Conservation (phyloP, 2,329 filamentous ascomycete species). For the Aplosporella prunicola region DNA sequence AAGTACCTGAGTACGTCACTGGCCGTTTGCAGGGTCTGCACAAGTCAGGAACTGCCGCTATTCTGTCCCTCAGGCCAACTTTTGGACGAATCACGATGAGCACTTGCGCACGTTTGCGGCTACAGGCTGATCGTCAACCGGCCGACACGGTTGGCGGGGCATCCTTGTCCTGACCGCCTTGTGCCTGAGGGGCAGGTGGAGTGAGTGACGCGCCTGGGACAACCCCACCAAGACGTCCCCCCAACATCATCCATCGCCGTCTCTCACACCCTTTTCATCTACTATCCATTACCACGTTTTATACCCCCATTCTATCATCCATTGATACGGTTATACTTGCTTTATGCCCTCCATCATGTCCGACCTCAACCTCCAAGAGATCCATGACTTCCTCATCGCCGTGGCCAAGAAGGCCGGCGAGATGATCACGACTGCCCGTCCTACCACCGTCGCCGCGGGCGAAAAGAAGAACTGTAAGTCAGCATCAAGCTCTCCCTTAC, state of each 20-base stretch:
- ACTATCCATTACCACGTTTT: too few relatives aligned
- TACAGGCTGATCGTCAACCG: too few relatives aligned
- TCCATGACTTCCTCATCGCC: conserved; percentile 39
- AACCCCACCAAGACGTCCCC: conserved; percentile 4
- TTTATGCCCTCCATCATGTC: conserved; percentile 14
- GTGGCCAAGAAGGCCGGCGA: conserved; percentile 38
- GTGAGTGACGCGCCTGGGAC: conserved; percentile 8
- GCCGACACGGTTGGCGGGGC: too few relatives aligned
- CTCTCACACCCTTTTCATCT: not conserved
- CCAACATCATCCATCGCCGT: not conserved
- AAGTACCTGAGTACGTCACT: too few relatives aligned
- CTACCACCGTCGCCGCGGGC: conserved; percentile 31
- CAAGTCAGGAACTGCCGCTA: too few relatives aligned
- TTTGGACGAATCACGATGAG: too few relatives aligned
- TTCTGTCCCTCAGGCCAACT: too few relatives aligned
- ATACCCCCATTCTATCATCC: too few relatives aligned
- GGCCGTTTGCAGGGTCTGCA: too few relatives aligned
- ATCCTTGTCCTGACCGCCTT: conserved; percentile 2
- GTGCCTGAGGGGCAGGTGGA: conserved; percentile 7
- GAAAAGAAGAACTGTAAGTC: conserved; percentile 40
- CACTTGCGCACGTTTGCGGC: too few relatives aligned
- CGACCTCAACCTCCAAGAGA: conserved; percentile 35
- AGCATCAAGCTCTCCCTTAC: not conserved
- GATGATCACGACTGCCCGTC: conserved; percentile 37
- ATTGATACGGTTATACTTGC: too few relatives aligned